Evolutionary conservation across 1,139 yeast genomes (phyloP), one percentile per base, ranked within the genome.

Genomic region (Sugiyamaella sp.): DNA sequence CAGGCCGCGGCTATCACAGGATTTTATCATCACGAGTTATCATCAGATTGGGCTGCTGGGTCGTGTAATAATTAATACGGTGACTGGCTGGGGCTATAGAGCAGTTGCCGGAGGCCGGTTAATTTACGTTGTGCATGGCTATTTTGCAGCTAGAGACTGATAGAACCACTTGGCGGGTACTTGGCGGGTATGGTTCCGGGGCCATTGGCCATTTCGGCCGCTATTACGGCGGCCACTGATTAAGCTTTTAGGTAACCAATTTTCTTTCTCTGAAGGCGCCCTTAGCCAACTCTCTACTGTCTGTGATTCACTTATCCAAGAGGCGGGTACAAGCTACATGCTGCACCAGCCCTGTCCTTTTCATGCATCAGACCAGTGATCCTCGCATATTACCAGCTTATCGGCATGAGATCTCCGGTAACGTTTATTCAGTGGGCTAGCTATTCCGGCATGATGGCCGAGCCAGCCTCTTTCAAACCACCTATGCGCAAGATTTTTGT

Each of bases 301-400:
- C 38, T 4, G 9, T 4, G 10, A 43, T 21, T 29, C 27, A 14
- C 33, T 43, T 27, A 43, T 43, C 32, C 38, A 43, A 29, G 27
- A 20, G 46, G 46, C 46, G 37, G 46, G 46, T 43, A 43, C 38
- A 21, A 17, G 25, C 38, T 24, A 29, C 19, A 14, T 6, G 20
- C 27, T 43, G 46, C 46, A 43, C 46, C 38, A 29, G 46, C 46
- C 46, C 46, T 43, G 46, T 43, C 46, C 10, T 25, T 43, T 43
- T 41, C 25, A 21, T 27, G 27, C 27, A 21, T 12, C 32, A n/a
- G 14, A 16, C 38, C 9, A 38, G 14, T 25, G 46, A 43, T 43
- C 46, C 16, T 9, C 14, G 16, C 46, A 43, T 27, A 39, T n/a
- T 39, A 39, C 42, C 27, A 17, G 42, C 42, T 20, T 39, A 39